Evolutionary conservation across 2,329 filamentous ascomycete genomes (phyloP), one percentile per base, ranked within the genome.

Genomic region (Xylariaceae sp.): DNA sequence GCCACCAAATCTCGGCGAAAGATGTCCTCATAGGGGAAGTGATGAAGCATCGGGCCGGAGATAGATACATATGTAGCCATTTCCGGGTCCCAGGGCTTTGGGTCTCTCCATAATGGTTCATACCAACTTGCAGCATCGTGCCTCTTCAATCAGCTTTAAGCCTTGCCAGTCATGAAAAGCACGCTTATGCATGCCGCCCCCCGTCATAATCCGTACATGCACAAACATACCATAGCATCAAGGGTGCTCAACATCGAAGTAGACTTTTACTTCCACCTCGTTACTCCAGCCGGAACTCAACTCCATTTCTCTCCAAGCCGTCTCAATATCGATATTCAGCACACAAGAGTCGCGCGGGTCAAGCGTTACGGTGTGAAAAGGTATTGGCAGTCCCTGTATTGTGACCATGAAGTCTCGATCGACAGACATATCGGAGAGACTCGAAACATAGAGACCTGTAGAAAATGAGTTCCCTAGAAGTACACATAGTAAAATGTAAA

Each of bases 201-300:
- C n/a, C n/a, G n/a, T n/a, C n/a, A n/a, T n/a, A n/a, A n/a, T n/a
- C n/a, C n/a, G n/a, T n/a, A n/a, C n/a, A n/a, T n/a, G n/a, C n/a
- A n/a, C n/a, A n/a, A n/a, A n/a, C n/a, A 29, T 29, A 29, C 26
- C 26, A 29, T 9, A 29, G 26, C n/a, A 26, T 32, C 32, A 59
- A 13, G 45, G 51, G 41, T 60, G 45, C 30, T 68, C 69, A 34
- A 69, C 55, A 18, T 62, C 61, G 36, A 78, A 71, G 42, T 69
- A 83, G 4, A 89, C 62, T 59, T 83, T 82, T 32, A 94, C 67
- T 46, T 78, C 72, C 29, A 89, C 75, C 61, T 94, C 87, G 60
- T 95, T 95, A 50, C 81, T 84, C 83, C 87, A 94, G 7, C 84
- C 81, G 29, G 78, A 74, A 43, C 80, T 67, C 41, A 93, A 69